Percentiles rank a stretch among this genome's conserved stretches.
Evolutionary conservation across 164 flowering plant genomes (phyloP).

Genomic region (Saururus chinensis): DNA sequence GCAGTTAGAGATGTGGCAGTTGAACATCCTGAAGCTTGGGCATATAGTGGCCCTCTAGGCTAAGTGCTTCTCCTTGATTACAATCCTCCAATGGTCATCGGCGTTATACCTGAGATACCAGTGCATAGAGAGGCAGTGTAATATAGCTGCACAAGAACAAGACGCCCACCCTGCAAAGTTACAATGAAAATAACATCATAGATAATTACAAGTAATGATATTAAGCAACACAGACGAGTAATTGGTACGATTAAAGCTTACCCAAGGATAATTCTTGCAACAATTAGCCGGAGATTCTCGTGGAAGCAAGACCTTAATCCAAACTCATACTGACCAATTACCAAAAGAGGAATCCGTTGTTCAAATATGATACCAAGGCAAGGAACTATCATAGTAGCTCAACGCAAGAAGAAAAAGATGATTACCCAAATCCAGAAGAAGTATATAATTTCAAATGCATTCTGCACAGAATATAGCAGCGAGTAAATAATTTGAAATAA

Average conservation of each 20-base stretch:
- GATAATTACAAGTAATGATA: neutral
- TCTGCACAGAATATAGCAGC: conserved; percentile 37
- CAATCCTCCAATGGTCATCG: neutral
- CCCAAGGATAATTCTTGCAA: conserved; percentile 60
- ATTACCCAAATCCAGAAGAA: conserved; percentile 96
- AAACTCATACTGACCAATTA: conserved; percentile 47
- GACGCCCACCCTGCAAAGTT: conserved; percentile 45
- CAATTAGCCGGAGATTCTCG: conserved; percentile 21
- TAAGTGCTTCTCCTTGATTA: neutral
- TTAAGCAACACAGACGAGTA: too few relatives aligned
- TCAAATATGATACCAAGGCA: neutral
- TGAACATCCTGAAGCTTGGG: neutral
- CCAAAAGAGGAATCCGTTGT: conserved; percentile 1
- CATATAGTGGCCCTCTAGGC: neutral
- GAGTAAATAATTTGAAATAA: neutral
- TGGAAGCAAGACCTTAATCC: conserved; percentile 53
- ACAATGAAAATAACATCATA: neutral
- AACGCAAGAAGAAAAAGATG: neutral
- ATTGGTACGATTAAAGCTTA: conserved; percentile 19
- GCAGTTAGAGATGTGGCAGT: too few relatives aligned
- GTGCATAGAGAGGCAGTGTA: conserved; percentile 92
- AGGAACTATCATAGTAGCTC: neutral
- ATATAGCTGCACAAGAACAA: conserved; percentile 84
- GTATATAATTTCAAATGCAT: conserved; percentile 80
- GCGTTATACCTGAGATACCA: conserved; percentile 76